These are phyloP conservation scores for Daldinia vernicosa DNA, from an alignment of 495 filamentous ascomycete genomes.

Conservation along the genomic window DNA sequence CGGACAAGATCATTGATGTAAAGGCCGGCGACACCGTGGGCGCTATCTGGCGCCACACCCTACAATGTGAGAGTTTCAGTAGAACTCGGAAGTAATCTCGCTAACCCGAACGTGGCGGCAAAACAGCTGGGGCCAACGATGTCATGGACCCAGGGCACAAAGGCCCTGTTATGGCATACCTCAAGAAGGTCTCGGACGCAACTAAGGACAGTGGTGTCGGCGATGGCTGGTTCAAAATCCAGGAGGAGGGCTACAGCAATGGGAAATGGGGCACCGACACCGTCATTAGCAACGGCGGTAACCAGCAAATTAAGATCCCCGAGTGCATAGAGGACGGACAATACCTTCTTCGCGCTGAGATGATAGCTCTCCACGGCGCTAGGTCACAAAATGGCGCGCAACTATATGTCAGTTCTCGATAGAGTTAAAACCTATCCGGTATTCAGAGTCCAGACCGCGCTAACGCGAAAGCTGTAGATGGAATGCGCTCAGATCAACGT, in stretches of 20 bases:
- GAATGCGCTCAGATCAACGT: conserved; percentile 62
- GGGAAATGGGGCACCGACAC: conserved; percentile 55
- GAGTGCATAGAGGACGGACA: conserved; percentile 55
- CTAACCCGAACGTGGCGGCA: not conserved
- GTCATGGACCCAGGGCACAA: conserved; percentile 62
- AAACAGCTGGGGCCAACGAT: conserved; percentile 50
- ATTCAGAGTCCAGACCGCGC: not conserved
- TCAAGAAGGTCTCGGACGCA: conserved; percentile 61
- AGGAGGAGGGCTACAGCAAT: conserved; percentile 50
- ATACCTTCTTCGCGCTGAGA: conserved; percentile 61
- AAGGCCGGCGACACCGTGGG: conserved; percentile 58
- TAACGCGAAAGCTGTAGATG: conserved; percentile 42
- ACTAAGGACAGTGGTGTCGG: conserved; percentile 55
- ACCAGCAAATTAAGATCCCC: conserved; percentile 57
- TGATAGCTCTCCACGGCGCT: conserved; percentile 61
- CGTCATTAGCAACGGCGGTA: conserved; percentile 56
- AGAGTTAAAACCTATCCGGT: not conserved
- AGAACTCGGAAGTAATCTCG: not conserved
- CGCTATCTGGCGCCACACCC: conserved; percentile 61
- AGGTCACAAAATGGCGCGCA: conserved; percentile 53
- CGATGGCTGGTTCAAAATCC: conserved; percentile 58
- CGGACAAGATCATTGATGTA: conserved; percentile 57
- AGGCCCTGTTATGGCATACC: conserved; percentile 60
- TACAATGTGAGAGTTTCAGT: conserved; percentile 42
- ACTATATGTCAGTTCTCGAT: conserved; percentile 54